These are phyloP conservation scores for Aureococcus anophagefferens DNA, from an alignment of 108 stramenopile species.

Conservation along the genomic window DNA sequence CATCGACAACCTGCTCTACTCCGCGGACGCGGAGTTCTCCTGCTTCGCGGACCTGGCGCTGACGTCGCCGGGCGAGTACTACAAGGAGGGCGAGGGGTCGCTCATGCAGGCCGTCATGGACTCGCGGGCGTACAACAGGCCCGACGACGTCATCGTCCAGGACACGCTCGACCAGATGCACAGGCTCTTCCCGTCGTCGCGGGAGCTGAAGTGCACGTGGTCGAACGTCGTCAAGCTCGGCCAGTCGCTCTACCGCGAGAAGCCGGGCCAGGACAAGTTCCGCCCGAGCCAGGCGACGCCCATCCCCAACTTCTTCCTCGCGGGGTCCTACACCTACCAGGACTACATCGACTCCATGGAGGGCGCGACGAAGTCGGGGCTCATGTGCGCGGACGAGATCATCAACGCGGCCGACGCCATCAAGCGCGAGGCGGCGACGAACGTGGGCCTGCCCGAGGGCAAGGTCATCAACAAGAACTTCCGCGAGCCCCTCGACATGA, in stretches of 20 bases:
- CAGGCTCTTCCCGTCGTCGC: slow-evolving; percentile 75
- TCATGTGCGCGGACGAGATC: slow-evolving; percentile 88
- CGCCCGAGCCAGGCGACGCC: slow-evolving; percentile 87
- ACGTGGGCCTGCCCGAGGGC: no score
- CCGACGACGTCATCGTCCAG: slow-evolving; percentile 65
- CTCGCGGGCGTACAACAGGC: slow-evolving; percentile 64
- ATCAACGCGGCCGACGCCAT: slow-evolving; percentile 75
- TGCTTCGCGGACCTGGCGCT: slow-evolving; percentile 92
- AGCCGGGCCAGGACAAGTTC: slow-evolving; percentile 84
- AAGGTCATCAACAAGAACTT: no score
- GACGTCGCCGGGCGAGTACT: slow-evolving; percentile 82
- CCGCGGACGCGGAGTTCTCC: slow-evolving; percentile 88
- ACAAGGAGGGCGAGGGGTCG: slow-evolving; percentile 79
- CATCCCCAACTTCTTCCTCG: slow-evolving; percentile 88
- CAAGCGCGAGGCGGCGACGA: slow-evolving; percentile 43
- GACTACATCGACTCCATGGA: slow-evolving; percentile 97
- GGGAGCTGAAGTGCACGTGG: slow-evolving; percentile 89
- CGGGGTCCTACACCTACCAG: slow-evolving; percentile 91
- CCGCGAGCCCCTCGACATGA: no score
- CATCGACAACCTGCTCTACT: slow-evolving; percentile 88
- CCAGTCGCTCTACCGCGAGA: slow-evolving; percentile 82
- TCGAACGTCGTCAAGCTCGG: slow-evolving; percentile 83
- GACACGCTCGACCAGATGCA: slow-evolving; percentile 73
- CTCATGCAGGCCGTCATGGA: slow-evolving; percentile 82
- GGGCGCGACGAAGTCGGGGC: slow-evolving; percentile 81